phyloP scores from a whole-genome alignment of 2,329 filamentous ascomycete species.

The Alternaria consortialis region DNA sequence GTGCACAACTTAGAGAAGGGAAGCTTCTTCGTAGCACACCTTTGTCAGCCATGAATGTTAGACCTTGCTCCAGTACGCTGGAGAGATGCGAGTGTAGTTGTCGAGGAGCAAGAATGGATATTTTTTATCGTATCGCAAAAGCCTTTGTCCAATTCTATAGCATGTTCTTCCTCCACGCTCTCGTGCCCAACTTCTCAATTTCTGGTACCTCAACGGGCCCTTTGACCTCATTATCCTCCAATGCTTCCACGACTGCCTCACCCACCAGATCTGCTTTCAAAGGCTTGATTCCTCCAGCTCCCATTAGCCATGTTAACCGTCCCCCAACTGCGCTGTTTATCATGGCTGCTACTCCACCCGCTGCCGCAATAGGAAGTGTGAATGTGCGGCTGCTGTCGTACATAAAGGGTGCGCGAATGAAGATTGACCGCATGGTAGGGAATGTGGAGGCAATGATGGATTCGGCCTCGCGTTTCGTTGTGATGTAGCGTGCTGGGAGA shows the following conservation, averaged over 20 bases:
- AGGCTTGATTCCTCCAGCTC: conserved; percentile 84
- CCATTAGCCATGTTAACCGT: conserved; percentile 78
- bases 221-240: conserved; percentile 75
- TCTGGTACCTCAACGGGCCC: conserved; percentile 80
- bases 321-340: conserved; percentile 83
- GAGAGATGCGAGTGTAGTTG: background rate
- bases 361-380: conserved; percentile 83
- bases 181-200: conserved; percentile 82
- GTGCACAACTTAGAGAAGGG: background rate
- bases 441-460: conserved; percentile 75
- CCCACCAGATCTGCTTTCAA: conserved; percentile 87
- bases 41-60: background rate
- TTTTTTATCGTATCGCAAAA: background rate
- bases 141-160: conserved; percentile 57
- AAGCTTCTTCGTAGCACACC: background rate
- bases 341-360: conserved; percentile 76
- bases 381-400: conserved; percentile 84
- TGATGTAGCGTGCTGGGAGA: conserved; percentile 84
- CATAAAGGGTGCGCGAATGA: conserved; percentile 86
- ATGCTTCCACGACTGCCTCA: conserved; percentile 86
- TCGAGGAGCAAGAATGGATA: background rate
- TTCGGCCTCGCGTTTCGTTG: conserved; percentile 92
- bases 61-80: background rate
- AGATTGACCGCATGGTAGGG: conserved; percentile 78
- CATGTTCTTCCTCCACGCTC: conserved; percentile 91